Evolutionary conservation across 805 yeast species (phyloP), one percentile per base, ranked within the genome.

Genomic region (Ogataea chonburiensis): DNA sequence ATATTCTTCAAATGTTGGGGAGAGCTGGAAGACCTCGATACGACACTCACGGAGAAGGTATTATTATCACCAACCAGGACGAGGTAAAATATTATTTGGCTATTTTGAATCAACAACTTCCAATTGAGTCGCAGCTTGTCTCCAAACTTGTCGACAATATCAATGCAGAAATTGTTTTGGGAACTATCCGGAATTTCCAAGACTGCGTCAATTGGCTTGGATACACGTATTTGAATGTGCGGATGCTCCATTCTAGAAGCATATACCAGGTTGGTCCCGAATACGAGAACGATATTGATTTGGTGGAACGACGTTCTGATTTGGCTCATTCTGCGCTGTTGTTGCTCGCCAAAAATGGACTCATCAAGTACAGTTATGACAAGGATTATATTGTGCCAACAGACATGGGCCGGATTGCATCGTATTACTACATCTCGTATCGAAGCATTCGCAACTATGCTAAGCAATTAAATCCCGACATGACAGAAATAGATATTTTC

Each of bases 21-120:
- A 77, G 98, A 66, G 98, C 98, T 13, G 98, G 98, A 49, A 74
- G 98, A 61, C 98, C 98, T 0, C 71, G 96, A 35, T 93, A 83
- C 61, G 98, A 91, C 59, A 78, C 79, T 12, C 76, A 79, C 52
- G 98, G 98, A 52, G 95, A 86, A 50, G 98, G 98, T 65, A 79
- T 91, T 3, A 86, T 91, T 20, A 86, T 91, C 31, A 93, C 98
- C 0, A 73, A 89, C 0, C 93, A 86, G 40, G 79, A 80, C 14
- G 95, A 88, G 50, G 71, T 91, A 12, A 91, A 86, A 46, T 89
- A 87, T 55, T 91, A 88, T 53, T 68, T 93, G 51, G 95, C 96
- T 0, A 73, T 91, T n/a, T 66, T 88, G 46, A 89, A 88, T 55
- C 94, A 88, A 47, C 95, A 88, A 53, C 63, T 91, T 11, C 96